A percentile compares a stretch with the other conserved stretches of the same genome.
phyloP scores from a whole-genome alignment of 331 rosid species.

The Arachis monticola region DNA sequence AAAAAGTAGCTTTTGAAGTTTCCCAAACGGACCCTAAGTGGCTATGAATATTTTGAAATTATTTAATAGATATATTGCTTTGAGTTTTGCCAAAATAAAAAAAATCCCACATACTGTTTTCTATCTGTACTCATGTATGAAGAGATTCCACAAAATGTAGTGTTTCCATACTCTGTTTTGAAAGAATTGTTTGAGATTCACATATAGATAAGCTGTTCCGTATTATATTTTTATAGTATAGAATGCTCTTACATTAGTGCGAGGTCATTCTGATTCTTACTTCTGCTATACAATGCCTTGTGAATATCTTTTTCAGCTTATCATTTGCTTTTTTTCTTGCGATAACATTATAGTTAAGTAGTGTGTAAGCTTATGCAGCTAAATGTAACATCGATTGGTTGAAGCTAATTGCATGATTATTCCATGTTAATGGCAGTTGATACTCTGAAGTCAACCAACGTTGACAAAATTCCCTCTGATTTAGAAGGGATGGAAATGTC shows the following conservation, averaged over 20 bases:
- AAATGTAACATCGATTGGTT: constrained; percentile 8
- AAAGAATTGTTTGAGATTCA: constrained; percentile 2
- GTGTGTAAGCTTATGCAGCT: background rate
- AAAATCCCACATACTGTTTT: background rate
- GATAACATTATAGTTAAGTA: background rate
- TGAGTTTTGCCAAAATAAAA: constrained; percentile 13
- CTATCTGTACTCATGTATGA: background rate
- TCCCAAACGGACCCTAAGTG: background rate
- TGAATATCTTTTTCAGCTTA: background rate
- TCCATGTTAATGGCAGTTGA: constrained; percentile 61
- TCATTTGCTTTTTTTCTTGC: background rate
- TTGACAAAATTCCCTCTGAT: constrained; percentile 93
- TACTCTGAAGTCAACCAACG: constrained; percentile 70
- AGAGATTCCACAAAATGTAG: background rate
- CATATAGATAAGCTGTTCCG: background rate
- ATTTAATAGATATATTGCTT: background rate
- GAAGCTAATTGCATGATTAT: constrained; percentile 15
- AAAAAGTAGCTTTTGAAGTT: too few species aligned
- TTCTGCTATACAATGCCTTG: background rate
- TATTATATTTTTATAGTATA: background rate
- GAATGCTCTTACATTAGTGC: background rate
- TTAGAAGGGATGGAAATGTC: constrained; percentile 99
- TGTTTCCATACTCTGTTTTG: background rate
- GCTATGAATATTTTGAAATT: background rate
- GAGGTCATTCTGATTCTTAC: background rate